These are phyloP conservation scores for Pseudocercospora cruenta DNA, from an alignment of 2,329 filamentous ascomycete genomes.

Conservation along the genomic window DNA sequence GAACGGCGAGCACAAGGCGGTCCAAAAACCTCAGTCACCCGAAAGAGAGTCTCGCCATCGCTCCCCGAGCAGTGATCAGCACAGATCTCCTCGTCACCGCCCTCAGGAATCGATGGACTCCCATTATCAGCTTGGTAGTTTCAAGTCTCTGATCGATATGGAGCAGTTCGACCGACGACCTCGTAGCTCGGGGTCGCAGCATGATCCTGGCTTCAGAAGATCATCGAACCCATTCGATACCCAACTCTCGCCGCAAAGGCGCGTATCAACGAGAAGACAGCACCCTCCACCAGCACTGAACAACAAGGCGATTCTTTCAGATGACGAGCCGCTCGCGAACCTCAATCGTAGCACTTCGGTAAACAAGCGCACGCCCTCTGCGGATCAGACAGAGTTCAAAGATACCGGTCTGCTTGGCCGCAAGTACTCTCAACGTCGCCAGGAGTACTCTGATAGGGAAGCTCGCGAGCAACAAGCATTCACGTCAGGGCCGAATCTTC, in stretches of 20 bases:
- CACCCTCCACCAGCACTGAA: slow-evolving; percentile 38
- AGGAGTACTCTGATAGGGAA: slow-evolving; percentile 44
- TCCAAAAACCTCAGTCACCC: slow-evolving; percentile 42
- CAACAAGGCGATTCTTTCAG: slow-evolving; percentile 34
- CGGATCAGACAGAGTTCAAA: slow-evolving; percentile 46
- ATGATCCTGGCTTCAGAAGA: slow-evolving; percentile 23
- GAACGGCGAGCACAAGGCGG: slow-evolving; percentile 45
- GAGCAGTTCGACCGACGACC: slow-evolving; percentile 55
- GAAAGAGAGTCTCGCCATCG: slow-evolving; percentile 37
- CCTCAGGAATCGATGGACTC: slow-evolving; percentile 47
- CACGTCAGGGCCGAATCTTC: slow-evolving; percentile 60
- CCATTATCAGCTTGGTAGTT: slow-evolving; percentile 66
- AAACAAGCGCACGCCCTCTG: slow-evolving; percentile 24
- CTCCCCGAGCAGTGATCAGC: slow-evolving; percentile 20
- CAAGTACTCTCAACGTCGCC: slow-evolving; percentile 53
- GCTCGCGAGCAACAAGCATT: slow-evolving; percentile 49
- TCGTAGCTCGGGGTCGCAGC: slow-evolving; percentile 8
- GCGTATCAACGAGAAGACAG: slow-evolving; percentile 33
- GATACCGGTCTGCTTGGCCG: slow-evolving; percentile 54
- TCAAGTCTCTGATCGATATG: slow-evolving; percentile 65
- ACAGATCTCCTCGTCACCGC: slow-evolving; percentile 29
- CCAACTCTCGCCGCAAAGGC: slow-evolving; percentile 28
- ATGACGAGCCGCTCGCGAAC: slow-evolving; percentile 43
- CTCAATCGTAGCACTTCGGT: slow-evolving; percentile 24
- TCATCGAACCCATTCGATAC: slow-evolving; percentile 31